Base-by-base conservation (phyloP, 2,329 filamentous ascomycete genomes). In the Neofusicoccum kwambonambiense region DNA sequence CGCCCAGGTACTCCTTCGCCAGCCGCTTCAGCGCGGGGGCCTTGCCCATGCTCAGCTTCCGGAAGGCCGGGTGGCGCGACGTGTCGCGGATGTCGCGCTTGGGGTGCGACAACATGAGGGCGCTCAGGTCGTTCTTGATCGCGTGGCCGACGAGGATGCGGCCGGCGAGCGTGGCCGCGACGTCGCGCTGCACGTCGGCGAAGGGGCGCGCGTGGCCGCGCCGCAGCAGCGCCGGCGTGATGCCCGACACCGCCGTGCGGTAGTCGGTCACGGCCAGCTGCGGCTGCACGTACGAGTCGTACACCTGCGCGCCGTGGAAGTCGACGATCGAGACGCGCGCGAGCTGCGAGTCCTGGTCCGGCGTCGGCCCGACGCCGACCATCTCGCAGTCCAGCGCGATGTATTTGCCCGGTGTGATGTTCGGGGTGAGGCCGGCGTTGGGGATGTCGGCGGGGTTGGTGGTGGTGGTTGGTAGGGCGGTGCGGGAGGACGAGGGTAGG, bases 341-440 rank as follows among this genome's bases (percentile, higher is more conserved):
- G 50, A 99, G 86, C 0, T 88, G 88, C 41, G 92, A 93, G 73
- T 88, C 86, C 68, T 89, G 83, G 58, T 87, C 87, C 3, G 86
- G 81, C 44, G 79, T 76, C 5, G 86, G 77, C 0, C 90, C 91
- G 12, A 96, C 87, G 54, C 94, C 95, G 31, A 99, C 95, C 95
- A 99, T 99, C 80, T 99, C 95, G 77, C 95, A 99, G 80, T 99
- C 95, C 52, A 99, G 87, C 19, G 91, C 90, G 47, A 99, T 81
- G 76, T 96, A 99, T 83, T 95, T 96, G 60, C 94, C 95, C 19
- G 93, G 81, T 62, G 92, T 86, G 41, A 90, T 79, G 5, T 84
- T 86, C 27, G 81, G 76, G 68, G 74, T 70, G 1, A 80, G 71
- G 63, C 81, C 80, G 67, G 76, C 75, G 67, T 83, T 82, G 63